A percentile compares a stretch with the other conserved stretches of the same genome.
Conservation (phyloP, 371 early-diverging fungal species). For the Thermomucor indicae-seudaticae region DNA sequence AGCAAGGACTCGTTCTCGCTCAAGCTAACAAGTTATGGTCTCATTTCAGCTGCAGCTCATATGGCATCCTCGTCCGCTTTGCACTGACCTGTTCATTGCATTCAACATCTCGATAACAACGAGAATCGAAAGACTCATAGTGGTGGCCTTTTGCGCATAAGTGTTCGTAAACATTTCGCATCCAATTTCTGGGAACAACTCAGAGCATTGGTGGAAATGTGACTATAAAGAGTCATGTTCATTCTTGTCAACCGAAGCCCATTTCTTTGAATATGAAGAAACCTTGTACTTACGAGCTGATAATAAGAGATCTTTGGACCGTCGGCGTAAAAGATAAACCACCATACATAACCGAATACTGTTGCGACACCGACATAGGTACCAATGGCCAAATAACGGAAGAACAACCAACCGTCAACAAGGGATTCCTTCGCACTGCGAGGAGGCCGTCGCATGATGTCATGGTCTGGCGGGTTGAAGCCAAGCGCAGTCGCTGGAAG, state of each 20-base stretch:
- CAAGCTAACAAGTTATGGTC: slow-evolving; percentile 35
- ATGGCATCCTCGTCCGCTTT: too few relatives aligned
- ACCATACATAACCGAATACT: slow-evolving; percentile 97
- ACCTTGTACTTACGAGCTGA: slow-evolving; percentile 64
- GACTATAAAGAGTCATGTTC: slow-evolving; percentile 38
- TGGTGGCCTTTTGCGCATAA: slow-evolving; percentile 86
- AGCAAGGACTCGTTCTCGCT: slow-evolving; percentile 92
- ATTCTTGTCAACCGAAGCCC: background rate
- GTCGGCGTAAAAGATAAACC: slow-evolving; percentile 84
- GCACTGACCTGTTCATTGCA: slow-evolving; percentile 27
- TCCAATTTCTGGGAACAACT: slow-evolving; percentile 86
- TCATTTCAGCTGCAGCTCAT: background rate
- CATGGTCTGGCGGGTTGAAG: slow-evolving; percentile 96
- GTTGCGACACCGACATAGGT: slow-evolving; percentile 92
- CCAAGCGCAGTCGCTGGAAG: slow-evolving; percentile 73
- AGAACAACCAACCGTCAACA: slow-evolving; percentile 90
- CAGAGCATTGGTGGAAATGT: slow-evolving; percentile 85
- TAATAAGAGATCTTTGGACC: slow-evolving; percentile 88
- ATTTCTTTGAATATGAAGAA: background rate
- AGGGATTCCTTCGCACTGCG: slow-evolving; percentile 83
- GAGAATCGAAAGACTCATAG: slow-evolving; percentile 92
- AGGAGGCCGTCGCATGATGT: slow-evolving; percentile 92
- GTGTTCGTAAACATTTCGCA: slow-evolving; percentile 83
- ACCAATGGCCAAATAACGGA: slow-evolving; percentile 92
- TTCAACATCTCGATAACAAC: slow-evolving; percentile 98